Base-by-base conservation (phyloP, 2,329 filamentous ascomycete genomes). In the Pseudohalonectria lignicola region DNA sequence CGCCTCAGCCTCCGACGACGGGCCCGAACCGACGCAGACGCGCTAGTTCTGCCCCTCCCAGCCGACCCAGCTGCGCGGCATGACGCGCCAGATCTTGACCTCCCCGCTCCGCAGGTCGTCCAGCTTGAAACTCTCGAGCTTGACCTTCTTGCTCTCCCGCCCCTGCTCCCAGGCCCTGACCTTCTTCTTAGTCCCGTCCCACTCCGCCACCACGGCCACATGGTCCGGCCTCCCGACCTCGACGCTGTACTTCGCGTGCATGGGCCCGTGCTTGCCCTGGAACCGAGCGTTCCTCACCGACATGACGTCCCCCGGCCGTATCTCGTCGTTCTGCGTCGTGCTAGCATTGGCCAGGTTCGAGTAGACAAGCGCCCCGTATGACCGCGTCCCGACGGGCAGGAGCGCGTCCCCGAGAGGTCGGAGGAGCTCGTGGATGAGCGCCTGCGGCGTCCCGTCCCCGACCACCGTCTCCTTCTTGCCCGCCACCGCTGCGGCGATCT, bases 151-250 rank as follows among this genome's bases (percentile, higher is more conserved):
- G 57, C 79, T 88, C 65, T 96, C 90, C 12, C 90, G 69, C 0
- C 90, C 90, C 56, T 98, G 92, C 59, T 96, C 92, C 85, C 86
- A 96, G 2, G 82, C 88, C 20, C 88, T 69, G 19, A 98, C 82
- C 70, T 96, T 95, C 72, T 94, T 94, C 74, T 95, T 94, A 30
- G 86, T 94, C 3, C 92, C 92, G 57, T 98, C 92, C 92, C 92
- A 98, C 57, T 98, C 92, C 9, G 86, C 76, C 4, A 98, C 90
- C 3, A 98, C 66, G 2, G 76, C 92, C 0, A 96, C 90, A 52
- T 98, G 92, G 45, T 90, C 86, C 4, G 76, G 76, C 55, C 86
- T 92, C 46, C 87, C 88, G 1, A 95, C 85, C 49, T 98, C 92
- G 37, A 77, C 67, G 35, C 71, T 80, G 59, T 98, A 98, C 59